A percentile compares a stretch with the other conserved stretches of the same genome.
These are phyloP conservation scores for Cordyceps sp. DNA, from an alignment of 2,329 filamentous ascomycete genomes.

Conservation along the genomic window DNA sequence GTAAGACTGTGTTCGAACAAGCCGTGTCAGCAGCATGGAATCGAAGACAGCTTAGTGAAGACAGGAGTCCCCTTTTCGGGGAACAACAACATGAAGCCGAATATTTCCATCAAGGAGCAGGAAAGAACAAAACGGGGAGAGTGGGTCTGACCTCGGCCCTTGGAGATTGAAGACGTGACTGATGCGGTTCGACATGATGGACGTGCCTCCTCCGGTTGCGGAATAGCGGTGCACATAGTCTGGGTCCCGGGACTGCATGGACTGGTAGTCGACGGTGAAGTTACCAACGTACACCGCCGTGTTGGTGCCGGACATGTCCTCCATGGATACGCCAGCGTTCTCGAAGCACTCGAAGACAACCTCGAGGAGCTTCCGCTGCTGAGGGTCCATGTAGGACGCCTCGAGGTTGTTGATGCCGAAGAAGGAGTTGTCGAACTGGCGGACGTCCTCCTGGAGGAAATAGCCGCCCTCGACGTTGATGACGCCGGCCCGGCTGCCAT, in stretches of 20 bases:
- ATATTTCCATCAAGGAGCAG: too few relatives aligned
- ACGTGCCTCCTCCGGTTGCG: slow-evolving; percentile 14
- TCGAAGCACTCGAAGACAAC: slow-evolving; percentile 24
- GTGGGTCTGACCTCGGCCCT: slow-evolving; percentile 8
- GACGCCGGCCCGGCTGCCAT: slow-evolving; percentile 10
- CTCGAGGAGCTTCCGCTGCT: slow-evolving; percentile 22
- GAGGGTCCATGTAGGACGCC: slow-evolving; percentile 21
- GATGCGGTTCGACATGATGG: slow-evolving; percentile 20
- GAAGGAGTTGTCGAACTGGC: slow-evolving; percentile 19
- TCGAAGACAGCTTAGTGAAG: too few relatives aligned
- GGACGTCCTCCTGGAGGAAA: slow-evolving; percentile 11
- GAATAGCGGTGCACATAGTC: slow-evolving; percentile 3
- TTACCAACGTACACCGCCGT: slow-evolving; percentile 5
- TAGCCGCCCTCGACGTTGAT: slow-evolving; percentile 8
- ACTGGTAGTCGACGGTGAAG: slow-evolving; percentile 5
- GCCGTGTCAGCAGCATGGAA: neutral
- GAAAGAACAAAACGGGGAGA: too few relatives aligned
- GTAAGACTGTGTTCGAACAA: slow-evolving; percentile 6
- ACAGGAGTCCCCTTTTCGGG: too few relatives aligned
- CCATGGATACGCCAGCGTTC: slow-evolving; percentile 15
- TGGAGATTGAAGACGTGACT: slow-evolving; percentile 18
- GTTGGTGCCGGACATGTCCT: slow-evolving; percentile 6
- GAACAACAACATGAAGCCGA: too few relatives aligned
- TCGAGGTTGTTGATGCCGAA: slow-evolving; percentile 22
- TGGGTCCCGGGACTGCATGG: slow-evolving; percentile 4